phyloP scores from a whole-genome alignment of 2,329 filamentous ascomycete genomes.

The Colletotrichum tofieldiae region DNA sequence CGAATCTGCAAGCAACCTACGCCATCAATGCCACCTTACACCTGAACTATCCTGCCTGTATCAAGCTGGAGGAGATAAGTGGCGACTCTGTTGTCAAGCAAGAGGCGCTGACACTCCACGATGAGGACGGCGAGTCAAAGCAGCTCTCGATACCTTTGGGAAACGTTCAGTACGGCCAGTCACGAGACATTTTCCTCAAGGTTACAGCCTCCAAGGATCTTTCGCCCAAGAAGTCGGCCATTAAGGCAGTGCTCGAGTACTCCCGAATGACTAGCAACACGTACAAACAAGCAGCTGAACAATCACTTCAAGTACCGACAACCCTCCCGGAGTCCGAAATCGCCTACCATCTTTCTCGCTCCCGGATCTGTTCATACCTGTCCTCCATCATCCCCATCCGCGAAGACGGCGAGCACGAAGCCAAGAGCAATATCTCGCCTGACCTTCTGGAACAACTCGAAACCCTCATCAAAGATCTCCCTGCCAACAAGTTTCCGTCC shows the following conservation, averaged over 20 bases:
- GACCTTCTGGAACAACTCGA: slow-evolving; percentile 47
- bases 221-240: slow-evolving; percentile 1
- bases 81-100: slow-evolving; percentile 58
- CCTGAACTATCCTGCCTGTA: slow-evolving; percentile 55
- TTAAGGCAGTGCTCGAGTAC: slow-evolving; percentile 44
- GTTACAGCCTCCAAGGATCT: slow-evolving; percentile 47
- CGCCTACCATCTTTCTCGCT: slow-evolving; percentile 68
- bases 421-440: not conserved
- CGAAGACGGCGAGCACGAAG: slow-evolving; percentile 55
- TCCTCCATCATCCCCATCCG: slow-evolving; percentile 60
- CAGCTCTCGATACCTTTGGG: slow-evolving; percentile 61
- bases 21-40: slow-evolving; percentile 63
- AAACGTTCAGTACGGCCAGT: slow-evolving; percentile 74
- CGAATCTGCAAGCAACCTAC: slow-evolving; percentile 73
- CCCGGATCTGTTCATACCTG: slow-evolving; percentile 66
- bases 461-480: slow-evolving; percentile 53
- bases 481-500: slow-evolving; percentile 50
- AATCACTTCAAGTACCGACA: slow-evolving; percentile 45
- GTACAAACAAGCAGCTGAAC: slow-evolving; percentile 21
- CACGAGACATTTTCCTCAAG: slow-evolving; percentile 68
- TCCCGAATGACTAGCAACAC: slow-evolving; percentile 44
- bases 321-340: slow-evolving; percentile 53
- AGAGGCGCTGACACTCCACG: slow-evolving; percentile 43
- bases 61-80: slow-evolving; percentile 58
- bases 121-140: slow-evolving; percentile 30